These are phyloP conservation scores for Spiraea crenata DNA, from an alignment of 331 rosid species.

Conservation along the genomic window DNA sequence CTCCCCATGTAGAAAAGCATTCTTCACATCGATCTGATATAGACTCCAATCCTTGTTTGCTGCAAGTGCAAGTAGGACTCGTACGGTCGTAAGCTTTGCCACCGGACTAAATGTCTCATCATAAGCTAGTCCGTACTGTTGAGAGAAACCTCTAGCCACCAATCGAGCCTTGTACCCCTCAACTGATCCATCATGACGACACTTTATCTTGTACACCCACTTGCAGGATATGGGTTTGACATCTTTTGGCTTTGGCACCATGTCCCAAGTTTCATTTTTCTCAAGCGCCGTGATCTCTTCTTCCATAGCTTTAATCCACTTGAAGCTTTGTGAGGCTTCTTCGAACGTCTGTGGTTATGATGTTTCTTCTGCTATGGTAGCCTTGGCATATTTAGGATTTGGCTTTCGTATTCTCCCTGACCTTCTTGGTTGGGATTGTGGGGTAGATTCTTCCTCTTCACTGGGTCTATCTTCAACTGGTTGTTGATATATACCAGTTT, in stretches of 20 bases:
- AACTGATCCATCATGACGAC: too few species aligned
- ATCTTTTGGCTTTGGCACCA: background rate
- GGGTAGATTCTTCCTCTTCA: background rate
- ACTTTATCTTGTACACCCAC: background rate
- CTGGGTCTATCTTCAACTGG: background rate
- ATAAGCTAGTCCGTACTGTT: background rate
- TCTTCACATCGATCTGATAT: too few species aligned
- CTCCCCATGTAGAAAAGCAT: too few species aligned
- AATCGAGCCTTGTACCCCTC: too few species aligned
- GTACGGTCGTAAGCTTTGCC: too few species aligned
- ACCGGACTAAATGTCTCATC: background rate
- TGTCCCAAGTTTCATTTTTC: background rate
- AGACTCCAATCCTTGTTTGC: too few species aligned
- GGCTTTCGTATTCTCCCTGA: background rate
- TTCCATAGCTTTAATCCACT: background rate
- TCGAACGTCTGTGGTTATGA: background rate
- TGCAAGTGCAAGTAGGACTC: too few species aligned
- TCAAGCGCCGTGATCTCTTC: background rate
- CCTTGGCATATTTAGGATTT: background rate
- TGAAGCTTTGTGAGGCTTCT: background rate
- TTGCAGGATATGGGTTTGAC: background rate
- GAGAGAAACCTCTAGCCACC: too few species aligned
- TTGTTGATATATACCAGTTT: constrained; percentile 1
- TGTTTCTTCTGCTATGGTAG: background rate
- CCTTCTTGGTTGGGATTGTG: background rate